phyloP scores from a whole-genome alignment of 352 stramenopile species.

The Globisporangium rhizosaccharum region DNA sequence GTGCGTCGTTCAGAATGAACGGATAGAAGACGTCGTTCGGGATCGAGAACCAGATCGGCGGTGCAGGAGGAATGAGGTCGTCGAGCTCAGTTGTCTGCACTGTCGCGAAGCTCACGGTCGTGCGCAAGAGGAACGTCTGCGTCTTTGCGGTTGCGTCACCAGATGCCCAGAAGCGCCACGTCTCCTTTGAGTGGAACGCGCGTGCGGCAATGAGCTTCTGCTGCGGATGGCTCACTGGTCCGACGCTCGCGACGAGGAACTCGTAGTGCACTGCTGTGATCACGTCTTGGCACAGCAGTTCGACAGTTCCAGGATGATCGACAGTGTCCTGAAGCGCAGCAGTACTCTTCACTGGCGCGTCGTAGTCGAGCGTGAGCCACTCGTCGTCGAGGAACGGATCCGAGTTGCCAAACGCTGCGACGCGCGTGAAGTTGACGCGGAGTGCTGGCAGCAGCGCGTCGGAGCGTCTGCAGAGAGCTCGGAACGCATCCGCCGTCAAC shows the following conservation, averaged over 20 bases:
- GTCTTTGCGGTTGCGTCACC: not conserved
- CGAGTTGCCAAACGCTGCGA: slow-evolving; percentile 36
- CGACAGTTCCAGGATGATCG: slow-evolving; percentile 11
- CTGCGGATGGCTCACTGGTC: slow-evolving; percentile 24
- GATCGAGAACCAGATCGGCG: slow-evolving; percentile 49
- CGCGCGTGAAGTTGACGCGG: slow-evolving; percentile 34
- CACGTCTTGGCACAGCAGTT: slow-evolving; percentile 24
- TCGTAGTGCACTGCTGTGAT: slow-evolving; percentile 27
- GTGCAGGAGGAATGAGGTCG: slow-evolving; percentile 28
- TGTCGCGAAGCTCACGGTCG: slow-evolving; percentile 28
- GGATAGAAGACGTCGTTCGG: slow-evolving; percentile 48
- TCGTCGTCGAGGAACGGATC: slow-evolving; percentile 29
- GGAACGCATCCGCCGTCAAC: slow-evolving; percentile 21
- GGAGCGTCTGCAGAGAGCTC: slow-evolving; percentile 19
- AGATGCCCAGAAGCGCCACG: slow-evolving; percentile 32
- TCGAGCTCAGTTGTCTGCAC: slow-evolving; percentile 18
- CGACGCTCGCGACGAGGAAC: slow-evolving; percentile 33
- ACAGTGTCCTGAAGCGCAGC: slow-evolving; percentile 17
- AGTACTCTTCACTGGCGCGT: slow-evolving; percentile 17
- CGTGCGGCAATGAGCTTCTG: slow-evolving; percentile 39
- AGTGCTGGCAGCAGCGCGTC: slow-evolving; percentile 16
- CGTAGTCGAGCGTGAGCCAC: slow-evolving; percentile 39
- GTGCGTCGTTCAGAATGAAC: slow-evolving; percentile 25
- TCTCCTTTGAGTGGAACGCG: slow-evolving; percentile 23
- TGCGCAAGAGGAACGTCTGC: slow-evolving; percentile 25